Evolutionary conservation across 495 filamentous ascomycete species (phyloP), one percentile per base, ranked within the genome.

Genomic region (Darksidea phi): DNA sequence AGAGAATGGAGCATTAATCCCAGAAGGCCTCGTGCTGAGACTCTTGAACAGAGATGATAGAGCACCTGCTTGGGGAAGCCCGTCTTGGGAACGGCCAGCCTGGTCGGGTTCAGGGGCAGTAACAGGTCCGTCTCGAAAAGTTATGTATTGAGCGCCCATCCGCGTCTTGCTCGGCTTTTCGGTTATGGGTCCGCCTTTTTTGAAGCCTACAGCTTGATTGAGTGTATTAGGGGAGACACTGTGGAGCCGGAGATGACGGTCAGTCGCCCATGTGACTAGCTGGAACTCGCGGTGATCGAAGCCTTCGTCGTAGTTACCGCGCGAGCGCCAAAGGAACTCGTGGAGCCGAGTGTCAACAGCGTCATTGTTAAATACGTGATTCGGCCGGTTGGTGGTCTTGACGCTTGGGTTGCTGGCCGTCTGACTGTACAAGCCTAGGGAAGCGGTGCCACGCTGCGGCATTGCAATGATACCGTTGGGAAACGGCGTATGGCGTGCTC

Each of bases 401-500:
- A n/a, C 32, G 6, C 38, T 15, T 21, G 41, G 18, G 17, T 13
- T 25, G 42, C 49, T 38, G 11, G 64, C 10, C 73, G 75, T 38
- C 81, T 76, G 80, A 61, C 93, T 90, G 71, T 95, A 97, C 1
- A 97, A 80, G 72, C 93, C 89, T 20, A 97, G 80, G 59, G 90
- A 84, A 52, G 84, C 87, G 48, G 92, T 90, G 41, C 88, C 88
- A 64, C 89, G 85, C 69, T 96, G 89, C 3, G 93, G 90, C 90
- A 96, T 96, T 26, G 91, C 92, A 36, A 96, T 73, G 6, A 96
- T 75, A 24, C 92, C 92, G 71, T 83, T 86, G 10, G 90, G 90
- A 71, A 96, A 96, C 0, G 93, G 93, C 1, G 93, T 95, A 67
- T 96, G 91, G n/a, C 93, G 80, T 23, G 93, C 92, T 59, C 93